Conservation (phyloP, 2,329 filamentous ascomycete genomes). For the Ascocoryne sarcoides region DNA sequence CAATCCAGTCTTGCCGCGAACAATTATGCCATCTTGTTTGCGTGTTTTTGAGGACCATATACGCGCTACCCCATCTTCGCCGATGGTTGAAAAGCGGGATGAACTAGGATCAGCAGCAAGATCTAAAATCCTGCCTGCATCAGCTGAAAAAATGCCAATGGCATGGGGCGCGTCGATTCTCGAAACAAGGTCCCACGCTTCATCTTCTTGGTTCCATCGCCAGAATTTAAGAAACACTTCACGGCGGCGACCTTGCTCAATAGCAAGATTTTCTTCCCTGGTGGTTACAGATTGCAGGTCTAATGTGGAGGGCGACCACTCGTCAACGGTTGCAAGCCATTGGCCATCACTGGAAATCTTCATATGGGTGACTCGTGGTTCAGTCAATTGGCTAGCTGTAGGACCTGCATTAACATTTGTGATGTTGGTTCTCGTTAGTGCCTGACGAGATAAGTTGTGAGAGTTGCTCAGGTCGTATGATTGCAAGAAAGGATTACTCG, state of each 20-base stretch:
- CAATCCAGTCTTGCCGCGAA: conserved; percentile 49
- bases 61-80: conserved; percentile 67
- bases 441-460: conserved; percentile 75
- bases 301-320: conserved; percentile 68
- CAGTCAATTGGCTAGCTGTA: conserved; percentile 60
- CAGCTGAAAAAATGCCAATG: conserved; percentile 40
- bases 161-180: conserved; percentile 78
- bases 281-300: conserved; percentile 54
- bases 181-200: conserved; percentile 66
- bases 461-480: conserved; percentile 77
- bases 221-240: conserved; percentile 91
- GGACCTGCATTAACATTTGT: conserved; percentile 72
- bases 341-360: conserved; percentile 70
- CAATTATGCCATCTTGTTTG: conserved; percentile 56
- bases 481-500: conserved; percentile 62
- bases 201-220: conserved; percentile 50
- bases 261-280: conserved; percentile 31
- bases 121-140: conserved; percentile 55
- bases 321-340: conserved; percentile 88
- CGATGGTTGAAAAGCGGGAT: conserved; percentile 74
- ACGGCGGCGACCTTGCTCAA: conserved; percentile 42
- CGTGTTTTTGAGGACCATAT: conserved; percentile 73
- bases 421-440: conserved; percentile 77
- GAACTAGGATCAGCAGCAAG: conserved; percentile 61
- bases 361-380: conserved; percentile 70